Evolutionary conservation across 2,329 filamentous ascomycete genomes (phyloP).

Genomic region (Cladosporium sphaerospermum): DNA sequence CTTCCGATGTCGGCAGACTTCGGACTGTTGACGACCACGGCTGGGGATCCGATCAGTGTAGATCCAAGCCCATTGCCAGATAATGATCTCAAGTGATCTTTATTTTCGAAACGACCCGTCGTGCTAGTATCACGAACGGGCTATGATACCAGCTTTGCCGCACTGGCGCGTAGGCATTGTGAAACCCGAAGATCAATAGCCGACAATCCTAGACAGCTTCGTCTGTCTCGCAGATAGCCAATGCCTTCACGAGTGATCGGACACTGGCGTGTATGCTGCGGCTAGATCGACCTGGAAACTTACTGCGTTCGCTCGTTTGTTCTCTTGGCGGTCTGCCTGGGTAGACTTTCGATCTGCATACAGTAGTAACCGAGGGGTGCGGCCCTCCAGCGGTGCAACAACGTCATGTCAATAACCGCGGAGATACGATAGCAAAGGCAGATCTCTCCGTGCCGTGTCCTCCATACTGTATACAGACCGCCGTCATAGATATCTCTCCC

Average conservation of each 20-base stretch:
- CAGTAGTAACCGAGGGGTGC: not conserved
- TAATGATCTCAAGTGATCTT: not conserved
- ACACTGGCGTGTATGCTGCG: not conserved
- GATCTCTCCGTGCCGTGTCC: not conserved
- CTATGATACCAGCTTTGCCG: conserved; percentile 1
- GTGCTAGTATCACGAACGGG: not conserved
- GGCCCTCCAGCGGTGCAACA: not conserved
- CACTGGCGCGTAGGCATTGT: conserved; percentile 1
- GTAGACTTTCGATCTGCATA: not conserved
- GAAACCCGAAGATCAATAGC: not conserved
- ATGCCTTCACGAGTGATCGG: not conserved
- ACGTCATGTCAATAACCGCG: not conserved
- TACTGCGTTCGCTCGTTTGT: not conserved
- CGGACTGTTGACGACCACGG: too few species aligned
- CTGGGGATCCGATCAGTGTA: too few species aligned
- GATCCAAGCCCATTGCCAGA: too few species aligned
- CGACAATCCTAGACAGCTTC: not conserved
- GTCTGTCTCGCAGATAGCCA: not conserved
- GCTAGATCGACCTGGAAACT: not conserved
- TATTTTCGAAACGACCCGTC: not conserved
- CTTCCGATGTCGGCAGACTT: too few species aligned
- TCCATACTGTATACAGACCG: not conserved
- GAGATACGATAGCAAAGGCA: not conserved
- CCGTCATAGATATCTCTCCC: not conserved
- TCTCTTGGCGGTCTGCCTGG: not conserved